A percentile compares a stretch with the other conserved stretches of the same genome.
Evolutionary conservation across 371 early-diverging fungal species (phyloP).

Genomic region (Mucor irregularis): DNA sequence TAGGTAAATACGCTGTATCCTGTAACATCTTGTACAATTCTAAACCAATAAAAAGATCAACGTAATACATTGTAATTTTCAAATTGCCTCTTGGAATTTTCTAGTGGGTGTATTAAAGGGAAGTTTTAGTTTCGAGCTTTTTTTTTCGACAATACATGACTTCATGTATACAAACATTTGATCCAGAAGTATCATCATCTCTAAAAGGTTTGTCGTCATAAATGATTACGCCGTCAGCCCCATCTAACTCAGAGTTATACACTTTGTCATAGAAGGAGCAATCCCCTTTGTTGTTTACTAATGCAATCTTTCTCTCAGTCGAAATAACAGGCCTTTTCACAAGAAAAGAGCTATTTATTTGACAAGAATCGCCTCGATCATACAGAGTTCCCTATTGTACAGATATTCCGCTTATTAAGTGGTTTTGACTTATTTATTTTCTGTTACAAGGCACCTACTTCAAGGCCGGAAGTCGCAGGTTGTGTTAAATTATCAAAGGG

Average conservation of each 20-base stretch:
- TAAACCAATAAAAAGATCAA: conserved; percentile 34
- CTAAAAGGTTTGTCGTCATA: conserved; percentile 42
- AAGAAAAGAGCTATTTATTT: conserved; percentile 18
- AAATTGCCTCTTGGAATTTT: conserved; percentile 32
- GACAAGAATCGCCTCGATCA: conserved; percentile 45
- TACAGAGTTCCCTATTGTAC: conserved; percentile 49
- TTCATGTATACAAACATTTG: background rate
- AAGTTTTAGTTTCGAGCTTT: background rate
- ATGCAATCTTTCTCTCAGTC: conserved; percentile 39
- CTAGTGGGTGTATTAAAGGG: conserved; percentile 19
- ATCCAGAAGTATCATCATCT: conserved; percentile 33
- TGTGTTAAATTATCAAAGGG: conserved; percentile 37
- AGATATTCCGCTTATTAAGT: too few relatives aligned
- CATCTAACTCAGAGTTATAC: conserved; percentile 33
- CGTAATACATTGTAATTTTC: conserved; percentile 43
- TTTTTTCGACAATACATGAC: background rate
- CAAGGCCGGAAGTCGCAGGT: conserved; percentile 30
- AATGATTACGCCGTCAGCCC: conserved; percentile 41
- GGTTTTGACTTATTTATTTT: too few relatives aligned
- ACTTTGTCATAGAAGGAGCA: conserved; percentile 43
- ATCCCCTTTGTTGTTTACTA: conserved; percentile 36
- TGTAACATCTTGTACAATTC: conserved; percentile 29
- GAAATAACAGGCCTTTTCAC: conserved; percentile 18
- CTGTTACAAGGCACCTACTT: conserved; percentile 12
- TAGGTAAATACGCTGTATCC: conserved; percentile 11